Conservation (phyloP, 805 yeast species). For the Candida silvatica region DNA sequence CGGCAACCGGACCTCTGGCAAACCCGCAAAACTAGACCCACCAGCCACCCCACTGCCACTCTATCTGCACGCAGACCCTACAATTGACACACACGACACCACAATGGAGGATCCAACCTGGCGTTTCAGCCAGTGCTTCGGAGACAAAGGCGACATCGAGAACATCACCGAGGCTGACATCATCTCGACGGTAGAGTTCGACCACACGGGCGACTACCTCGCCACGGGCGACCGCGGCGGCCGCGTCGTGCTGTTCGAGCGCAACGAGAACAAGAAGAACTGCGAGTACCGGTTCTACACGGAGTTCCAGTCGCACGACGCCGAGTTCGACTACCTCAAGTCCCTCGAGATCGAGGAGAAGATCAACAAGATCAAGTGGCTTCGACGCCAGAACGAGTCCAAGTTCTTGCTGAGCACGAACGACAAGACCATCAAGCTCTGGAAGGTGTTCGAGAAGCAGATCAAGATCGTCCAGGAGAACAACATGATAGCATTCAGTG, state of each 20-base stretch:
- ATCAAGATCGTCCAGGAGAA: slow-evolving; percentile 89
- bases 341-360: slow-evolving; percentile 96
- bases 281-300: slow-evolving; percentile 95
- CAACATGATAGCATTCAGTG: slow-evolving; percentile 48
- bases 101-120: slow-evolving; percentile 33
- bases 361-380: slow-evolving; percentile 96
- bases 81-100: neutral
- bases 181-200: slow-evolving; percentile 94
- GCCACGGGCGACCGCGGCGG: slow-evolving; percentile 99
- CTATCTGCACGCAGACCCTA: neutral
- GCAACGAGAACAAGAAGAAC: slow-evolving; percentile 65
- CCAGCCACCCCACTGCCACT: too few relatives aligned
- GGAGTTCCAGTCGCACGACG: slow-evolving; percentile 97
- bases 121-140: slow-evolving; percentile 97
- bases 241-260: slow-evolving; percentile 89
- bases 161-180: slow-evolving; percentile 95
- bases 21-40: too few relatives aligned
- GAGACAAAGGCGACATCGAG: slow-evolving; percentile 96
- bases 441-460: slow-evolving; percentile 92
- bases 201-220: slow-evolving; percentile 85
- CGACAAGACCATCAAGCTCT: slow-evolving; percentile 95
- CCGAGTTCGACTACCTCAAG: slow-evolving; percentile 94
- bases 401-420: slow-evolving; percentile 86
- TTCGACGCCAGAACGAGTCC: slow-evolving; percentile 80
- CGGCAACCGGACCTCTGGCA: too few relatives aligned